A percentile compares a stretch with the other conserved stretches of the same genome.
Conservation (phyloP, 495 filamentous ascomycete species). For the Penicillium dipodomyicola region DNA sequence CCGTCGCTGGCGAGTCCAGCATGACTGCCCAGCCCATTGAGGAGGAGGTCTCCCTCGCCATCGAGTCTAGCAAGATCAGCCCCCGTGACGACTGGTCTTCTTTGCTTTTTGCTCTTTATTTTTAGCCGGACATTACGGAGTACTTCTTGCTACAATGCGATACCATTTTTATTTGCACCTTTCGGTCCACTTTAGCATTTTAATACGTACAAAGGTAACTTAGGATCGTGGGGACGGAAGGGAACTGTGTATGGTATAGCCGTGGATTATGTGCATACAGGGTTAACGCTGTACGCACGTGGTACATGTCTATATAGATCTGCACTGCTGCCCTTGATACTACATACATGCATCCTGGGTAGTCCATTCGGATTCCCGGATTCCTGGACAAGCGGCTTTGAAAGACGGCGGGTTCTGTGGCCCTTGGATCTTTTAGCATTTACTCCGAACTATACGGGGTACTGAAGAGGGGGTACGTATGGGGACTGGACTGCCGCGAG, state of each 20-base stretch:
- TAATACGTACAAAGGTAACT: neutral
- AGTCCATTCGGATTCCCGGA: too few species aligned
- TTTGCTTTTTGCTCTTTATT: too few species aligned
- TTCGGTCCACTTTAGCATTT: neutral
- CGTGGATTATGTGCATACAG: neutral
- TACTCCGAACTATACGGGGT: too few species aligned
- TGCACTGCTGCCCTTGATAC: too few species aligned
- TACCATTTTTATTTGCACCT: neutral
- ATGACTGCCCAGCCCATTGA: constrained; percentile 87
- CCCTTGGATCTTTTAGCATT: too few species aligned
- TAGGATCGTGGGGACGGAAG: too few species aligned
- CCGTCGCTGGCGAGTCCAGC: constrained; percentile 73
- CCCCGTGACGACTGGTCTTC: constrained; percentile 80
- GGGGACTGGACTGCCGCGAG: too few species aligned
- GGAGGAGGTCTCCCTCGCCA: constrained; percentile 87
- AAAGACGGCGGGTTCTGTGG: too few species aligned
- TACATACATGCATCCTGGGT: neutral
- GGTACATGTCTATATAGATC: neutral
- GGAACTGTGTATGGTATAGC: too few species aligned
- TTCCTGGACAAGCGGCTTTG: too few species aligned
- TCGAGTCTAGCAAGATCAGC: constrained; percentile 86
- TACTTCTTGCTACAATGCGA: neutral
- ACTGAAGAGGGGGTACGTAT: too few species aligned
- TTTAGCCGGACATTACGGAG: neutral
- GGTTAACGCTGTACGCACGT: neutral